Conservation (phyloP, 129 eudicot species). For the Pittosporum tobira region DNA sequence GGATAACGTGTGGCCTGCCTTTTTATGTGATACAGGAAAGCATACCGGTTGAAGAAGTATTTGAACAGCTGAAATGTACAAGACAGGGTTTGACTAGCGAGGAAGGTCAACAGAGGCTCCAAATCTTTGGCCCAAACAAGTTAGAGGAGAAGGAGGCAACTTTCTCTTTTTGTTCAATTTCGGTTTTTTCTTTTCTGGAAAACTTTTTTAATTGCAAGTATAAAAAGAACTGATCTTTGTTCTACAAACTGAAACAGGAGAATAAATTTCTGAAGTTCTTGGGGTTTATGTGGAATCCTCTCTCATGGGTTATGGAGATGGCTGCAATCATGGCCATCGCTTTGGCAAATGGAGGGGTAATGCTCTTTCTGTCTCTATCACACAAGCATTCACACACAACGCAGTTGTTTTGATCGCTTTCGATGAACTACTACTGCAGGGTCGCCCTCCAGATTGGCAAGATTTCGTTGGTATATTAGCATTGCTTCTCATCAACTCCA, state of each 20-base stretch:
- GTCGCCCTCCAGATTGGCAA: conserved; percentile 91
- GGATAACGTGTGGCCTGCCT: too few species aligned
- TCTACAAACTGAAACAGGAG: conserved; percentile 34
- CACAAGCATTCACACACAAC: not conserved
- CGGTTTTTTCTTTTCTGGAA: not conserved
- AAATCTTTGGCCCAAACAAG: conserved; percentile 69
- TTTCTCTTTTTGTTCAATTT: not conserved
- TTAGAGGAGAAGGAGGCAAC: conserved; percentile 75
- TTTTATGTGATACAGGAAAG: conserved; percentile 36
- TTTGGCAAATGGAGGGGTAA: conserved; percentile 79
- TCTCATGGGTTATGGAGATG: conserved; percentile 93
- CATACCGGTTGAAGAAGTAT: conserved; percentile 67
- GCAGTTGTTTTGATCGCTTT: not conserved
- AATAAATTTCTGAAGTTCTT: conserved; percentile 56
- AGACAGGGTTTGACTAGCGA: conserved; percentile 49
- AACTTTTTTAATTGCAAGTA: too few species aligned
- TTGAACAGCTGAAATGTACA: conserved; percentile 51
- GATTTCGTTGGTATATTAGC: conserved; percentile 70
- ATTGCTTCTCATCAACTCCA: conserved; percentile 68
- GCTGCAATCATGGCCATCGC: conserved; percentile 88
- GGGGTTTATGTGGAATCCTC: conserved; percentile 94
- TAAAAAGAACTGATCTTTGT: too few species aligned
- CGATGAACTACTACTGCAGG: conserved; percentile 33
- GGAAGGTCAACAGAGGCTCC: conserved; percentile 60
- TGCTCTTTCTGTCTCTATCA: conserved; percentile 8